These are phyloP conservation scores for Pleurotus tuber-regium DNA, from an alignment of 768 basidiomycete species.

Conservation along the genomic window DNA sequence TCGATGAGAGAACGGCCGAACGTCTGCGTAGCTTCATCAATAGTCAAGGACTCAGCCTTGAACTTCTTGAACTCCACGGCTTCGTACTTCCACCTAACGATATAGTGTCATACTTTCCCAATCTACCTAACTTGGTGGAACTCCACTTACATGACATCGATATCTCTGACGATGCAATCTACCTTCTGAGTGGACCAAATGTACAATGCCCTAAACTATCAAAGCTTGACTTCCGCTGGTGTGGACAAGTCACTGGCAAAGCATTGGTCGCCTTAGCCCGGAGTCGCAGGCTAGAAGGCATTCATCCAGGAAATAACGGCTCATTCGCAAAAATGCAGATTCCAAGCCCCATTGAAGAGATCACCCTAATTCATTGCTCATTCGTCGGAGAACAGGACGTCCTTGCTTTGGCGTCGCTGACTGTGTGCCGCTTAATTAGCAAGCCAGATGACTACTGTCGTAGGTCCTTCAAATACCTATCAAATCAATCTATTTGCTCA, in stretches of 20 bases:
- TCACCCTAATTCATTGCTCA: constrained; percentile 56
- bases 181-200: constrained; percentile 32
- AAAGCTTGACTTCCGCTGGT: constrained; percentile 58
- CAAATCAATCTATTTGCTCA: background rate
- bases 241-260: constrained; percentile 48
- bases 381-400: constrained; percentile 55
- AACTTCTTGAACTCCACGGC: constrained; percentile 23
- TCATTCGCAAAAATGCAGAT: background rate
- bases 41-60: constrained; percentile 27
- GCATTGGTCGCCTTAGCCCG: constrained; percentile 49
- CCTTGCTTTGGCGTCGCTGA: constrained; percentile 43
- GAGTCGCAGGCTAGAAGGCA: constrained; percentile 25
- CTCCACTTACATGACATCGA: constrained; percentile 59
- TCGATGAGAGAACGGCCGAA: background rate
- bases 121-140: constrained; percentile 40
- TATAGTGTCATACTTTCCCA: constrained; percentile 21
- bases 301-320: background rate
- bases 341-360: constrained; percentile 34
- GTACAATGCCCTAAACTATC: constrained; percentile 46
- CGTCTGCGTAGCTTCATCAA: constrained; percentile 16
- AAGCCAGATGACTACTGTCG: constrained; percentile 50
- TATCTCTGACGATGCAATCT: constrained; percentile 45
- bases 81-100: constrained; percentile 22
- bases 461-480: constrained; percentile 30
- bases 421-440: constrained; percentile 45